Evolutionary conservation across 2,329 filamentous ascomycete species (phyloP).

Genomic region (Chaetomiaceae sp.): DNA sequence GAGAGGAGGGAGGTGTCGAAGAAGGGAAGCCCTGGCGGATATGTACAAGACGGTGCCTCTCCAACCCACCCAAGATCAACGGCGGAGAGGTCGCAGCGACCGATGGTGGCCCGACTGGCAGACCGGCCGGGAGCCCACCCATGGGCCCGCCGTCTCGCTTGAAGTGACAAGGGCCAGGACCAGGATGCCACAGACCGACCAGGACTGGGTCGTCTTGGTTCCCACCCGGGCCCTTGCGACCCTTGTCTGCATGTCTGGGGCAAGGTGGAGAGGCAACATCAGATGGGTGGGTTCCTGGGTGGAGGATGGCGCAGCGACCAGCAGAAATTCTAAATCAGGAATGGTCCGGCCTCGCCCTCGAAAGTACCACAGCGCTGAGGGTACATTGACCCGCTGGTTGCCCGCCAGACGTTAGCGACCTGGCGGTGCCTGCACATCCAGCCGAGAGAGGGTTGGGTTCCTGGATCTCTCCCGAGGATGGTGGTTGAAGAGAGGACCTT

Average conservation of each 20-base stretch:
- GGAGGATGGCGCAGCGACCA: slow-evolving; percentile 35
- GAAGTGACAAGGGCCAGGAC: slow-evolving; percentile 39
- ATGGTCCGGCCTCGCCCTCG: slow-evolving; percentile 23
- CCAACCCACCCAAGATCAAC: slow-evolving; percentile 40
- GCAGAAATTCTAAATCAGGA: slow-evolving; percentile 37
- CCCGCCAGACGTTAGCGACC: neutral
- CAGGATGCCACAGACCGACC: slow-evolving; percentile 16
- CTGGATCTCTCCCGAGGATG: neutral
- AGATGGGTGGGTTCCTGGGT: slow-evolving; percentile 33
- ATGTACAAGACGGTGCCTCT: slow-evolving; percentile 37
- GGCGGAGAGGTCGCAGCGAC: slow-evolving; percentile 31
- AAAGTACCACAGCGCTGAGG: slow-evolving; percentile 25
- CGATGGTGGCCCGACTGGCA: slow-evolving; percentile 32
- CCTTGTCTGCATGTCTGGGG: slow-evolving; percentile 40
- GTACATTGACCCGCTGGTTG: slow-evolving; percentile 20
- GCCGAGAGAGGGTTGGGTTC: neutral
- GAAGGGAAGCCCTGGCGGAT: slow-evolving; percentile 42
- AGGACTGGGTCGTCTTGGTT: slow-evolving; percentile 14
- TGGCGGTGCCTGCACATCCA: slow-evolving; percentile 13
- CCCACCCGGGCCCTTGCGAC: neutral
- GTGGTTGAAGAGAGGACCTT: neutral
- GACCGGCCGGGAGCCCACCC: slow-evolving; percentile 8
- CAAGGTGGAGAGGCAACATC: slow-evolving; percentile 37
- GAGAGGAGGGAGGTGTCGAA: slow-evolving; percentile 34
- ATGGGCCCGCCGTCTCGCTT: slow-evolving; percentile 40